phyloP scores from a whole-genome alignment of 2,329 filamentous ascomycete genomes.

The Pseudopithomyces chartarum region DNA sequence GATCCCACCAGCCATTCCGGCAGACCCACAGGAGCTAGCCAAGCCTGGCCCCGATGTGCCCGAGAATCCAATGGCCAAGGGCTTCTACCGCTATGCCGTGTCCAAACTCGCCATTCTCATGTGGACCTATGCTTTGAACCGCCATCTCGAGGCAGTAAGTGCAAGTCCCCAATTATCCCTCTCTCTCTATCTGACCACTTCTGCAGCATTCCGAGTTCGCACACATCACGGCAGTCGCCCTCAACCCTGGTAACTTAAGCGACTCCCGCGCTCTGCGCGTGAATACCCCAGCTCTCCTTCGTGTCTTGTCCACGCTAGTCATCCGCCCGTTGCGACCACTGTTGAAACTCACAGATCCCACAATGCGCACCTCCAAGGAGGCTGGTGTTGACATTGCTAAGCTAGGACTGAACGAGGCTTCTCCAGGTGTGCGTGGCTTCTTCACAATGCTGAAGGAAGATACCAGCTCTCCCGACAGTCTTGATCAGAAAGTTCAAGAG shows the following conservation, averaged over 20 bases:
- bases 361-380: conserved; percentile 31
- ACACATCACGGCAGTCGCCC: conserved; percentile 32
- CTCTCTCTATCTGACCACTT: neutral
- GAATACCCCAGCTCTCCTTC: conserved; percentile 3
- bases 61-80: conserved; percentile 34
- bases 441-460: conserved; percentile 35
- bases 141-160: conserved; percentile 26
- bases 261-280: conserved; percentile 42
- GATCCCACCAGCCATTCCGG: conserved; percentile 40
- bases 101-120: conserved; percentile 48
- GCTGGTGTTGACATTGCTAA: conserved; percentile 34
- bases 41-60: conserved; percentile 37
- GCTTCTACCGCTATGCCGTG: conserved; percentile 50
- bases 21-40: conserved; percentile 40
- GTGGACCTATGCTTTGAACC: conserved; percentile 48
- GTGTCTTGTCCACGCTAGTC: neutral
- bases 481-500: conserved; percentile 34
- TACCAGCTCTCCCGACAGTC: conserved; percentile 31
- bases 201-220: neutral
- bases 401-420: conserved; percentile 22
- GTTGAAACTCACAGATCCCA: conserved; percentile 29
- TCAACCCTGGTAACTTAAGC: conserved; percentile 33
- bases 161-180: neutral
- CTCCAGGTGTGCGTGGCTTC: conserved; percentile 36
- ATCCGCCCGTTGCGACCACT: conserved; percentile 14